phyloP scores from a whole-genome alignment of 495 filamentous ascomycete species.

The Jackrogersella minutella region DNA sequence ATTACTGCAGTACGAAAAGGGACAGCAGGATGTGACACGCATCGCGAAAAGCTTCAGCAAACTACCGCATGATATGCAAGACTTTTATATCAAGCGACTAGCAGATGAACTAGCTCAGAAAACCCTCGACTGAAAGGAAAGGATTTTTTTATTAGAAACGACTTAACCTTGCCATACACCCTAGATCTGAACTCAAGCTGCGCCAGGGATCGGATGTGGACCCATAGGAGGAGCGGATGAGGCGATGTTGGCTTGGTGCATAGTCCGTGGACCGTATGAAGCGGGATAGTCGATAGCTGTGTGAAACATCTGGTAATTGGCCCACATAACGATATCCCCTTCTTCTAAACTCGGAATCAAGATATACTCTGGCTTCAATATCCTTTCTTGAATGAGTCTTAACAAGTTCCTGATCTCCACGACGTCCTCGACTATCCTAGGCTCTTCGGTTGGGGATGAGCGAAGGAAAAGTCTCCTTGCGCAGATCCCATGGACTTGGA shows the following conservation, averaged over 20 bases:
- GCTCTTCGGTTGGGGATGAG: conserved; percentile 41
- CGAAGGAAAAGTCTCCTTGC: conserved; percentile 50
- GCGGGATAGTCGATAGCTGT: conserved; percentile 49
- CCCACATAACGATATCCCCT: conserved; percentile 49
- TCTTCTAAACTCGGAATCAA: conserved; percentile 41
- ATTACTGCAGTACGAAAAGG: conserved; percentile 70
- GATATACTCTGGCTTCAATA: conserved; percentile 41
- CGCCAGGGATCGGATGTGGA: conserved; percentile 18
- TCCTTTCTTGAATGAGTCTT: conserved; percentile 35
- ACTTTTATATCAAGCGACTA: conserved; percentile 79
- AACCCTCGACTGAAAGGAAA: background rate
- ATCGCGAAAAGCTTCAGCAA: conserved; percentile 72
- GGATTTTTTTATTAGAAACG: too few species aligned
- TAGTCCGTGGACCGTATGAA: conserved; percentile 44
- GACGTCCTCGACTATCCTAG: conserved; percentile 44
- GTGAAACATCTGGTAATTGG: conserved; percentile 48
- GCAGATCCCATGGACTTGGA: conserved; percentile 52
- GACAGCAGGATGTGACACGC: conserved; percentile 72
- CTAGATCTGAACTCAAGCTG: background rate
- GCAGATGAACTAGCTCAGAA: conserved; percentile 69
- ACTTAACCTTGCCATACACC: background rate
- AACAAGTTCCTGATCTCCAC: conserved; percentile 43
- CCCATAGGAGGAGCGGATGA: conserved; percentile 29
- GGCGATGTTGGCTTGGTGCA: conserved; percentile 51
- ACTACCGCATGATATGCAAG: conserved; percentile 69